Base-by-base conservation (phyloP, 176 grass and related monocot species). In the Saccharum officinarum region DNA sequence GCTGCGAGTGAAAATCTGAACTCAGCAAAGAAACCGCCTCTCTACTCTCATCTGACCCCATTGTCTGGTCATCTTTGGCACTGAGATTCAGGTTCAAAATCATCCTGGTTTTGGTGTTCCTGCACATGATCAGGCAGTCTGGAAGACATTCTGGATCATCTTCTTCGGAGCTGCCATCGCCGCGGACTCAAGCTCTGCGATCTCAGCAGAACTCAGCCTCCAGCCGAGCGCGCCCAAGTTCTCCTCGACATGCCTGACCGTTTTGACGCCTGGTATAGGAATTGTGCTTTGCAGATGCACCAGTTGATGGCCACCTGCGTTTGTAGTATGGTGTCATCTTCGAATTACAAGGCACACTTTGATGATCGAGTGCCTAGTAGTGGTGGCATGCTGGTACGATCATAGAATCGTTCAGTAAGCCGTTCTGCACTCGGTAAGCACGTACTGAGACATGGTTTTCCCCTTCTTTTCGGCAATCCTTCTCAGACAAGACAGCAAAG, bases 131-230 rank as follows among this genome's bases (percentile, higher is more conserved):
- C 85, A 93, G 25, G 89, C 83, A 8, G 93, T 99, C 68, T 96
- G 92, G 69, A 99, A 99, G 38, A 96, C 93, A 61, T 96, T 96
- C 85, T 99, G 93, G 37, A 96, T 64, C 97, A 99, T 94, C 67
- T 92, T 99, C 73, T 88, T 94, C 3, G 90, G 87, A 50, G 88
- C 93, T 41, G 86, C 84, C 84, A 86, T 93, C 1, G 93, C 93
- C 6, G 92, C 81, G 5, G 91, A 80, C 77, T 99, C 93, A 0
- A 99, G 93, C 88, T 92, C 90, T 4, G 83, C 77, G 37, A 99
- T 87, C 62, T 99, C 97, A 69, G 42, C 75, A 2, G 92, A 59
- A 52, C 81, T 89, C 3, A 96, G 88, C 64, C 79, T 80, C 97
- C 97, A 99, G 10, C 93, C 90, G 3, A 98, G 91, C 6, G 97